Percentiles rank a stretch among this genome's conserved stretches.
These are phyloP conservation scores for Ceratocystis lukuohia DNA, from an alignment of 2,329 filamentous ascomycete genomes.

Conservation along the genomic window DNA sequence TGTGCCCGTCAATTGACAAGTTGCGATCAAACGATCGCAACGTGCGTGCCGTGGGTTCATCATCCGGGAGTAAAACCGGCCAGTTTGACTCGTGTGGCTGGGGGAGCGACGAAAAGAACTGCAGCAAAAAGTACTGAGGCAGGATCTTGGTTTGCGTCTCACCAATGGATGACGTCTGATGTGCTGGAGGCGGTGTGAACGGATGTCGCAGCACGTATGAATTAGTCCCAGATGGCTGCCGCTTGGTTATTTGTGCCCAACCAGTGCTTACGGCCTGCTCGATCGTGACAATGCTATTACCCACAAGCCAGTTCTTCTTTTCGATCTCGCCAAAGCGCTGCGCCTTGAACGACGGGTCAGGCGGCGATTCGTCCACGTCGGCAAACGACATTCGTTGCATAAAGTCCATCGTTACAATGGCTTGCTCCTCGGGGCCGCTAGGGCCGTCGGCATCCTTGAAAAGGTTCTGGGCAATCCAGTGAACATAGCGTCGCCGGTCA, in stretches of 20 bases:
- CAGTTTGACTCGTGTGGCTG: conserved; percentile 46
- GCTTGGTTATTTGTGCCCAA: conserved; percentile 56
- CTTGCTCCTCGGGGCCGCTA: conserved; percentile 74
- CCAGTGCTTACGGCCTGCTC: conserved; percentile 55
- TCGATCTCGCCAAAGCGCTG: conserved; percentile 52
- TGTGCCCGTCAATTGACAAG: conserved; percentile 86
- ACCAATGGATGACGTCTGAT: conserved; percentile 33
- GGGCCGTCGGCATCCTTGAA: conserved; percentile 63
- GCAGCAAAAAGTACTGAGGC: conserved; percentile 61
- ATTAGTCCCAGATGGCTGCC: conserved; percentile 56
- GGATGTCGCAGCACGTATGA: conserved; percentile 46
- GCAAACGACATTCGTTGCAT: conserved; percentile 82
- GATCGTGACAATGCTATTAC: conserved; percentile 60
- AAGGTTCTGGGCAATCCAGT: conserved; percentile 80
- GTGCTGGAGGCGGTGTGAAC: conserved; percentile 44
- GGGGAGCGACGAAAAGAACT: conserved; percentile 50
- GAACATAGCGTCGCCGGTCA: conserved; percentile 71
- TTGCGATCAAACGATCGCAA: conserved; percentile 74
- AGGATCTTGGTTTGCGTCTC: conserved; percentile 47
- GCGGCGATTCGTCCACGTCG: conserved; percentile 63
- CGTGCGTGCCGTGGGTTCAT: conserved; percentile 57
- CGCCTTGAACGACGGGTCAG: conserved; percentile 51
- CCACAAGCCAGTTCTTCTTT: conserved; percentile 58
- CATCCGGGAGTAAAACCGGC: conserved; percentile 60
- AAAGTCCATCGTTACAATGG: conserved; percentile 84